Base-by-base conservation (phyloP, 2,329 filamentous ascomycete genomes). In the Hymenotorrendiella dingleyae region DNA sequence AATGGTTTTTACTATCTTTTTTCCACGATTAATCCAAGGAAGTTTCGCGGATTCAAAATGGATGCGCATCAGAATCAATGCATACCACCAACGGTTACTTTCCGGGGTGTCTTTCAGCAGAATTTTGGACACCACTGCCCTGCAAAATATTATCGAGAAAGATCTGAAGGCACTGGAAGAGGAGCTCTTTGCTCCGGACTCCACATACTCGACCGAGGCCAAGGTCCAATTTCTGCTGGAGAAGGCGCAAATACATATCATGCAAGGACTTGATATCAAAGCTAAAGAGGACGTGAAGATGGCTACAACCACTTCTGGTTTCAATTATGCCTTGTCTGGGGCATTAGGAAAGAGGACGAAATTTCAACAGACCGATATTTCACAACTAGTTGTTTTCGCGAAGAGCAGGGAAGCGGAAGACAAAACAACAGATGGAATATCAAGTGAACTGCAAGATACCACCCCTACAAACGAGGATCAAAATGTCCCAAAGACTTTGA, bases 371-470 rank as follows among this genome's bases (percentile, higher is more conserved):
- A 84, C 80, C 47, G 84, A 82, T 55, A 81, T 81, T 48, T 95
- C 88, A 55, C 93, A 98, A 63, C 72, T 98, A 21, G 85, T 98
- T 1, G 87, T 98, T 2, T 69, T 97, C 22, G 93, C 93, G 1
- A 88, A 80, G 62, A 96, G 90, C 60, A 70, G 70, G 6, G 59
- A 65, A 1, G 35, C 32, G 3, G 36, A 42, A 4, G 50, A 44
- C 4, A 47, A 46, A 4, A 36, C 47, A 9, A 50, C 22, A 24
- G 27, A 34, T 20, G 24, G 26, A n/a, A 12, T 23, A 9, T 42
- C 40, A 9, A 20, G 24, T 11, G 26, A 28, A n/a, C 17, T 27
- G 8, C 6, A 48, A 1, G 54, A 49, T n/a, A 45, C 39, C 3
- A 44, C 28, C 11, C 20, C 34, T 6, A 34, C 19, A 50, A 58